Evolutionary conservation across 768 basidiomycete genomes (phyloP), one percentile per base, ranked within the genome.

Genomic region (Trametes cingulata): DNA sequence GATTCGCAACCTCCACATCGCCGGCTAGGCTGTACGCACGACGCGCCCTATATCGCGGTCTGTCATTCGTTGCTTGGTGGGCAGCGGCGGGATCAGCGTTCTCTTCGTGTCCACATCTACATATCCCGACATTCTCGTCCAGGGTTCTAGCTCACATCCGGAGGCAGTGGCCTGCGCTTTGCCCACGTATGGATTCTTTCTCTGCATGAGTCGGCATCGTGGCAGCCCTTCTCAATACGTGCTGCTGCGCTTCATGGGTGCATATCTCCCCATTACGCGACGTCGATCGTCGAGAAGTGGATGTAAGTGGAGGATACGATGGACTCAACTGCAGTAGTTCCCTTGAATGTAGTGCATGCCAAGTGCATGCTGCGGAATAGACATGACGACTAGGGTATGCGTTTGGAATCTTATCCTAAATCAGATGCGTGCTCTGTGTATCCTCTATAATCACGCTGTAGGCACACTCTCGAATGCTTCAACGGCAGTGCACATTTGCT

Each of bases 131-230:
- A 52, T 35, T 25, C 41, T 35, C 36, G 29, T n/a, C 13, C 37
- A 10, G 10, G 39, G 39, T 53, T 59, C 41, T 50, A 37, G 61
- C 49, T 24, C 22, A 14, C 29, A 25, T 41, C 36, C 55, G 60
- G 60, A 56, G 45, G 49, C 60, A 52, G 49, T 56, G 43, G 15
- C 29, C 43, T 39, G 51, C 46, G 27, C 27, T 33, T 54, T 49
- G 37, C 52, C 51, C 51, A 48, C 56, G 56, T 35, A 25, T n/a
- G 5, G 3, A 9, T 56, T 48, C 55, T 37, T n/a, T 6, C n/a
- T 24, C 46, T 53, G 17, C 51, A 25, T 10, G 13, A 33, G 24
- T 25, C 41, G 52, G 52, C 29, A 22, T 48, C 37, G n/a, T 14
- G 29, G 20, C 46, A 39, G 36, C 17, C 46, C 59, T 36, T 54